phyloP scores from a whole-genome alignment of 179 eudicot genomes.

The Beta corolliflora region DNA sequence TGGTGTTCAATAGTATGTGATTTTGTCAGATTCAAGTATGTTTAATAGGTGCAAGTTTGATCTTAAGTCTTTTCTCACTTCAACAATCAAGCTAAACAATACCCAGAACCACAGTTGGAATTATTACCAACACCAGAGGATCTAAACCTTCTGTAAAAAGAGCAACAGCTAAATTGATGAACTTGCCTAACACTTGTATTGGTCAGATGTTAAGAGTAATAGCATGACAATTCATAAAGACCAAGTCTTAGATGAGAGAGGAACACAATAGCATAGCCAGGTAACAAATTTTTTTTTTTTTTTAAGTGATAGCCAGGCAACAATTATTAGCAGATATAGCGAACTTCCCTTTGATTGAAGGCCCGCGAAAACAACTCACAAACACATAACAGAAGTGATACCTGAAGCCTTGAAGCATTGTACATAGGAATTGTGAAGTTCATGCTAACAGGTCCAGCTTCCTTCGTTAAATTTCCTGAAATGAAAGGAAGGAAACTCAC shows the following conservation, averaged over 20 bases:
- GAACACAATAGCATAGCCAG: too few species aligned
- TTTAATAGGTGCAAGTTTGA: background rate
- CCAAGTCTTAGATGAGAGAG: background rate
- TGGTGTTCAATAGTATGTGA: background rate
- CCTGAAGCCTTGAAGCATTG: conserved; percentile 96
- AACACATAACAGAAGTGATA: conserved; percentile 20
- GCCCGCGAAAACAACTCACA: background rate
- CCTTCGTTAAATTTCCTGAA: conserved; percentile 87
- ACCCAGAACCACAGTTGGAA: too few species aligned
- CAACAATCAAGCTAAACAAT: too few species aligned
- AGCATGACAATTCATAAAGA: background rate
- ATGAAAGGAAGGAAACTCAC: conserved; percentile 7
- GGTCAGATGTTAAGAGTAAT: background rate
- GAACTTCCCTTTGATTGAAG: background rate
- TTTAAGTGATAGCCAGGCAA: background rate
- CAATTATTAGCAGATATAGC: background rate
- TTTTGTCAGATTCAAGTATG: background rate
- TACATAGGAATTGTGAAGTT: conserved; percentile 96
- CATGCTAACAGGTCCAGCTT: conserved; percentile 99
- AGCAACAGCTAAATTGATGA: background rate
- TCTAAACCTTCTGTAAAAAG: background rate
- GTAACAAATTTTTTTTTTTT: too few species aligned
- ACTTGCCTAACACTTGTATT: background rate
- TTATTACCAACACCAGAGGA: background rate
- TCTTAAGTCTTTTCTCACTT: background rate